Percentiles rank a stretch among this genome's conserved stretches.
Conservation (phyloP, 108 stramenopile genomes). For the Cyclotella cryptica region DNA sequence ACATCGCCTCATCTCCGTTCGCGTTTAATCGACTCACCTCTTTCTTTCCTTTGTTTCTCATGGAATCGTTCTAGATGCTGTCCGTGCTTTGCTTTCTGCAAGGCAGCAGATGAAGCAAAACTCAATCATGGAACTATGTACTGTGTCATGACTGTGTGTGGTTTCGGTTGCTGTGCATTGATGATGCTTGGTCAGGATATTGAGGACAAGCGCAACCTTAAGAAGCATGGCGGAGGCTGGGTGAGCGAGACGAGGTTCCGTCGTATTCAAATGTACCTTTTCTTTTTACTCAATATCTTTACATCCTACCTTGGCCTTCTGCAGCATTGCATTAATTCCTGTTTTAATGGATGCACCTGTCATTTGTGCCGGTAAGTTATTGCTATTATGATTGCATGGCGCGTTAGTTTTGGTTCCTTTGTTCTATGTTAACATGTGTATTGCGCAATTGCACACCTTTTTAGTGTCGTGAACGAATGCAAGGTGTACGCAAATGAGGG, state of each 20-base stretch:
- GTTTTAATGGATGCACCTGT: conserved; percentile 19
- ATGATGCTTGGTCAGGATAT: conserved; percentile 26
- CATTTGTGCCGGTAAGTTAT: conserved; percentile 7
- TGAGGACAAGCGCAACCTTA: conserved; percentile 29
- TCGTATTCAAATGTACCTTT: neutral
- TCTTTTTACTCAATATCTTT: neutral
- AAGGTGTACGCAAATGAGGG: conserved; percentile 26
- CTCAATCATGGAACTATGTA: conserved; percentile 15
- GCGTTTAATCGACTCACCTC: neutral
- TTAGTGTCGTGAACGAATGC: conserved; percentile 31
- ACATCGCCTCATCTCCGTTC: neutral
- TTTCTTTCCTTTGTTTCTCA: neutral
- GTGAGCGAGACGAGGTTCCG: neutral
- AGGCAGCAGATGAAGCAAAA: conserved; percentile 17
- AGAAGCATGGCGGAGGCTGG: conserved; percentile 25
- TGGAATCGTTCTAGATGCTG: neutral
- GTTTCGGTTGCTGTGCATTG: conserved; percentile 23
- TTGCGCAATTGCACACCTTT: too few relatives aligned
- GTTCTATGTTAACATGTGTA: too few relatives aligned
- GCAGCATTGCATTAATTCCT: conserved; percentile 25
- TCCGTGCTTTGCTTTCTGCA: conserved; percentile 31
- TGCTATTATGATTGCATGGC: too few relatives aligned
- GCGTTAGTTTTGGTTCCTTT: too few relatives aligned
- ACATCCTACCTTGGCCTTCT: neutral
- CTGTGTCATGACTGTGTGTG: conserved; percentile 6